Evolutionary conservation across 768 basidiomycete genomes (phyloP).

Genomic region (Ramaria sp.): DNA sequence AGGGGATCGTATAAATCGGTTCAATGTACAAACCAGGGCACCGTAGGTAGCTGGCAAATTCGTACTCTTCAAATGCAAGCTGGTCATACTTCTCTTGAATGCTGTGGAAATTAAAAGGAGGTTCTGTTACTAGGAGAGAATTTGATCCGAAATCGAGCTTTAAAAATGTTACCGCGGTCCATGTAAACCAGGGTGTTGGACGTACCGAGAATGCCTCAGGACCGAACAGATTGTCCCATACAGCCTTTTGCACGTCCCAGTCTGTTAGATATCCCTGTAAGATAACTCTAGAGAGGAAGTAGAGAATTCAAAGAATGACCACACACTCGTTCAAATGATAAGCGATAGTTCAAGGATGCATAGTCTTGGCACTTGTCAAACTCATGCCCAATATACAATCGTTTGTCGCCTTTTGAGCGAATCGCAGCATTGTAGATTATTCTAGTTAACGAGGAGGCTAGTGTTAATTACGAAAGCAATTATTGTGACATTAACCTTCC

Average conservation of each 20-base stretch:
- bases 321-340: conserved; percentile 80
- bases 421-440: conserved; percentile 74
- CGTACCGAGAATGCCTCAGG: conserved; percentile 55
- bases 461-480: neutral
- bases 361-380: conserved; percentile 67
- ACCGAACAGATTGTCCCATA: conserved; percentile 89
- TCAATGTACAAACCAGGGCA: conserved; percentile 56
- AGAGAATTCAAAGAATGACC: conserved; percentile 4
- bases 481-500: neutral
- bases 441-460: conserved; percentile 25
- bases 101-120: conserved; percentile 88
- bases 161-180: neutral
- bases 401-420: conserved; percentile 74
- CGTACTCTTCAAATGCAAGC: conserved; percentile 94
- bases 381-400: conserved; percentile 81
- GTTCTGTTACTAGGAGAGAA: conserved; percentile 82
- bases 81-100: conserved; percentile 91
- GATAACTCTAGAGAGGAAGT: conserved; percentile 15
- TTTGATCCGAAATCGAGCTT: conserved; percentile 67
- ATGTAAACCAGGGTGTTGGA: neutral
- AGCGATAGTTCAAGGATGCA: conserved; percentile 68
- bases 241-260: conserved; percentile 90
- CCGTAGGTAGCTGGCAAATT: conserved; percentile 74
- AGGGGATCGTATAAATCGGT: conserved; percentile 9
- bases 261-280: conserved; percentile 80